Evolutionary conservation across 192 early-diverging fungal species (phyloP), one percentile per base, ranked within the genome.

Genomic region (Coemansia sp.): DNA sequence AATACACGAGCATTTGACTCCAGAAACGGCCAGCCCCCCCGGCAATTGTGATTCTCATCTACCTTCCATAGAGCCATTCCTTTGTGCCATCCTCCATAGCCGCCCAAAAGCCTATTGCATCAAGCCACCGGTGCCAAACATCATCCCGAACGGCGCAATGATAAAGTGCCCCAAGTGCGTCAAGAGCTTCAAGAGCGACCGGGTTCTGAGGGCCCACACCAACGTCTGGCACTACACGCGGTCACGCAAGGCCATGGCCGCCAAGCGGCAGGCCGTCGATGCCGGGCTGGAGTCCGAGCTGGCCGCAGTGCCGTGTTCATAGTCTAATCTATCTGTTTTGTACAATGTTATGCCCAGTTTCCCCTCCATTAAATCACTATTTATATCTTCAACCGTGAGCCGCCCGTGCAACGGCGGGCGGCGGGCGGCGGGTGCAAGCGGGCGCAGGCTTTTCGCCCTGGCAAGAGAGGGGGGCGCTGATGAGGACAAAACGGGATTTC

Each of bases 151-250:
- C 8, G 46, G 15, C 46, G 20, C 29, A 11, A 56, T 56, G 54
- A 45, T 56, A 23, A 68, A 75, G 58, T 75, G 72, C 27, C 66
- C 72, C 21, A 41, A 75, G 34, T 75, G 72, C 58, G 66, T 75
- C 9, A 49, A 45, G 38, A 61, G 58, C 54, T 75, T 75, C 31
- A 38, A 45, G 27, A 56, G 41, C 50, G 50, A 52, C 40, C 39
- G 32, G 29, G 20, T 55, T 8, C 40, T 75, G 19, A 52, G 36
- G 1, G 66, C 58, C 2, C 72, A 75, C 47, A 49, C 57, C 38
- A 58, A 75, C 50, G 72, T 75, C 23, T 75, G 72, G 72, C 72
- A 75, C 54, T 75, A 75, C 61, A 54, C 32, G 26, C 31, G 40
- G 29, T 27, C 58, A n/a, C 45, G 40, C 32, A 46, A 46, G 35